These are phyloP conservation scores for Straminergon stramineum DNA, from an alignment of 225 moss, liverwort and hornwort species.

Conservation along the genomic window DNA sequence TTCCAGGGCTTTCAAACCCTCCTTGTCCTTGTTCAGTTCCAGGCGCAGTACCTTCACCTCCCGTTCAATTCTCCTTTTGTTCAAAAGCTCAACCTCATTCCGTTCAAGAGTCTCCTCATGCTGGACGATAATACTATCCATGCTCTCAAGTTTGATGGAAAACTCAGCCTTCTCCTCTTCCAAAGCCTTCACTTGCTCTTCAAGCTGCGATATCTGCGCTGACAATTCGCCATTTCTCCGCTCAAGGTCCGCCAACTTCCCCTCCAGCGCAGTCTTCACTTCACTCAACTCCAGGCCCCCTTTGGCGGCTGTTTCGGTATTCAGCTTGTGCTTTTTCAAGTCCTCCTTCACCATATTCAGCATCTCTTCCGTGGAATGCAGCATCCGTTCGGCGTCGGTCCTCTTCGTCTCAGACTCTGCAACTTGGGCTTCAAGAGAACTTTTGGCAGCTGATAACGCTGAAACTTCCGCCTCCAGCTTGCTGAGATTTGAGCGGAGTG, in stretches of 20 bases:
- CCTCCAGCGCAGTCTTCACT: not conserved
- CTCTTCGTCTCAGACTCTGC: not conserved
- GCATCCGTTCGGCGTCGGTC: not conserved
- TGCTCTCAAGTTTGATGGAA: not conserved
- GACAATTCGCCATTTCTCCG: not conserved
- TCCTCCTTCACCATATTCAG: not conserved
- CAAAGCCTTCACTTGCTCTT: not conserved
- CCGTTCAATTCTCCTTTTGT: not conserved
- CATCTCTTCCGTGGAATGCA: not conserved
- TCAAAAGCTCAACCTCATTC: not conserved
- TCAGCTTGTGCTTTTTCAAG: not conserved
- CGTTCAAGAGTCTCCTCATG: not conserved
- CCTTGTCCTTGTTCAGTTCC: not conserved
- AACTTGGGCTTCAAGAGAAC: not conserved
- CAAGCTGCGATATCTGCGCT: not conserved
- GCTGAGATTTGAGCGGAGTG: not conserved
- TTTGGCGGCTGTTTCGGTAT: not conserved
- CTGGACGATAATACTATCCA: not conserved
- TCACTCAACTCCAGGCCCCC: not conserved
- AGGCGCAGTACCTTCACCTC: not conserved
- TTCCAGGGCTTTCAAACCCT: not conserved
- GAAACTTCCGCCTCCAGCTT: not conserved
- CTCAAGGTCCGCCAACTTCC: not conserved
- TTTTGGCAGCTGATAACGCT: not conserved
- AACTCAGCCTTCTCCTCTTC: not conserved